phyloP scores from a whole-genome alignment of 2,329 filamentous ascomycete genomes.

The Aspergillus tamarii region DNA sequence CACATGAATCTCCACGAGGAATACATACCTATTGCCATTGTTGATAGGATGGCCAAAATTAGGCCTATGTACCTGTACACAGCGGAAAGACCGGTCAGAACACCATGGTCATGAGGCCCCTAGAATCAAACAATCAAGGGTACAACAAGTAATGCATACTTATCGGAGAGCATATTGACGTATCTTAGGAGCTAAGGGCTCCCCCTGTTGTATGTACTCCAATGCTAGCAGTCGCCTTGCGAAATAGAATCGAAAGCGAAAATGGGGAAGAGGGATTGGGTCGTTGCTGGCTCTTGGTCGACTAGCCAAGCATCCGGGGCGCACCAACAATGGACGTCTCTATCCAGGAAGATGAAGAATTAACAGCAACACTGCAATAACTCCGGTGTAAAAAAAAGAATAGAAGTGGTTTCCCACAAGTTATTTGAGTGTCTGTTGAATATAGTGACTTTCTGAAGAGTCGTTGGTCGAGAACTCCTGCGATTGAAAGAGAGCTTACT shows the following conservation, averaged over 20 bases:
- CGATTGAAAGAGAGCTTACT: conserved; percentile 11
- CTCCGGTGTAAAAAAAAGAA: neutral
- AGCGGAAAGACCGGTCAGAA: conserved; percentile 25
- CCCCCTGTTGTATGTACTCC: conserved; percentile 37
- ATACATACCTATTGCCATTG: conserved; percentile 49
- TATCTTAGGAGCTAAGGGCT: conserved; percentile 41
- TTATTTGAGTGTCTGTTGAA: conserved; percentile 1
- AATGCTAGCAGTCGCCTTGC: conserved; percentile 30
- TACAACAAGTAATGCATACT: conserved; percentile 34
- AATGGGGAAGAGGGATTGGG: conserved; percentile 9
- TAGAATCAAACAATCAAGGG: neutral
- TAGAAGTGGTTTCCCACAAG: neutral
- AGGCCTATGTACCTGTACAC: conserved; percentile 50
- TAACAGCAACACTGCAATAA: conserved; percentile 1
- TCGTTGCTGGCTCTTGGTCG: conserved; percentile 14
- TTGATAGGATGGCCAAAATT: conserved; percentile 51
- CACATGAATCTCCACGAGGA: neutral
- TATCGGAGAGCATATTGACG: conserved; percentile 46
- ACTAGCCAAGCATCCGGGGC: conserved; percentile 23
- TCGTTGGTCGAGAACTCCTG: conserved; percentile 13
- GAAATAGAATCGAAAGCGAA: conserved; percentile 13
- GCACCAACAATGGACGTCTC: conserved; percentile 20
- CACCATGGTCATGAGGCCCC: conserved; percentile 14
- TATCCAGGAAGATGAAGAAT: conserved; percentile 6
- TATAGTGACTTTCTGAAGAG: neutral